Conservation (phyloP, 352 stramenopile species). For the Phytophthora parvispora region DNA sequence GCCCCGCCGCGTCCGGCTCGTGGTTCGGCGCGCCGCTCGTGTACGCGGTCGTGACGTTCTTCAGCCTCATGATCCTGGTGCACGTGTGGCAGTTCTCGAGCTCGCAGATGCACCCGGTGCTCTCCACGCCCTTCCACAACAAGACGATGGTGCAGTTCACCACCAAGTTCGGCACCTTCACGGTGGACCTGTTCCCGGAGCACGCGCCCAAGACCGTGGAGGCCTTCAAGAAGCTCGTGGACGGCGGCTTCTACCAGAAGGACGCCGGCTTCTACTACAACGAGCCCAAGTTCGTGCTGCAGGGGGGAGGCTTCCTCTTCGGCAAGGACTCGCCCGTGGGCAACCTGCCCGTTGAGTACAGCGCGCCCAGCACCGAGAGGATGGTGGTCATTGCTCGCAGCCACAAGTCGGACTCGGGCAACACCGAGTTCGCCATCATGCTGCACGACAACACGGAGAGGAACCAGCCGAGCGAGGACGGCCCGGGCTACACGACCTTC, state of each 20-base stretch:
- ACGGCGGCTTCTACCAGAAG: constrained; percentile 72
- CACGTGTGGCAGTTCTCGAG: constrained; percentile 79
- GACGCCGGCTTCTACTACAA: constrained; percentile 90
- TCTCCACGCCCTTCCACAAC: constrained; percentile 77
- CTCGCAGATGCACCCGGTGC: constrained; percentile 42
- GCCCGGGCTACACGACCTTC: constrained; percentile 85
- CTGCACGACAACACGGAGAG: constrained; percentile 81
- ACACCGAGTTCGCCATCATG: constrained; percentile 90
- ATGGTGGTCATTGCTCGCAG: constrained; percentile 87
- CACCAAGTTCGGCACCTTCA: constrained; percentile 85
- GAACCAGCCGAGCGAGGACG: constrained; percentile 72
- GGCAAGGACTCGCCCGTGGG: constrained; percentile 74
- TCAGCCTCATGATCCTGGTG: constrained; percentile 64
- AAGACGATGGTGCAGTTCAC: constrained; percentile 87
- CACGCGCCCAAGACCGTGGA: constrained; percentile 82
- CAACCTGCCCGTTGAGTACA: constrained; percentile 87
- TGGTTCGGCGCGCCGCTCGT: constrained; percentile 57
- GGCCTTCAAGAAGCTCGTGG: constrained; percentile 77
- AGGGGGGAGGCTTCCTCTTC: constrained; percentile 80
- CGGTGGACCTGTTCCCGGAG: constrained; percentile 81
- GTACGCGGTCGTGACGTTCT: constrained; percentile 58
- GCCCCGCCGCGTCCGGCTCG: constrained; percentile 15
- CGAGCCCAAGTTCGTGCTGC: constrained; percentile 82
- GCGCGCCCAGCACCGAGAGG: constrained; percentile 76
- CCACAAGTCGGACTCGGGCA: constrained; percentile 76